Evolutionary conservation across 2,329 filamentous ascomycete species (phyloP).

Genomic region (Pseudogymnoascus sp.): DNA sequence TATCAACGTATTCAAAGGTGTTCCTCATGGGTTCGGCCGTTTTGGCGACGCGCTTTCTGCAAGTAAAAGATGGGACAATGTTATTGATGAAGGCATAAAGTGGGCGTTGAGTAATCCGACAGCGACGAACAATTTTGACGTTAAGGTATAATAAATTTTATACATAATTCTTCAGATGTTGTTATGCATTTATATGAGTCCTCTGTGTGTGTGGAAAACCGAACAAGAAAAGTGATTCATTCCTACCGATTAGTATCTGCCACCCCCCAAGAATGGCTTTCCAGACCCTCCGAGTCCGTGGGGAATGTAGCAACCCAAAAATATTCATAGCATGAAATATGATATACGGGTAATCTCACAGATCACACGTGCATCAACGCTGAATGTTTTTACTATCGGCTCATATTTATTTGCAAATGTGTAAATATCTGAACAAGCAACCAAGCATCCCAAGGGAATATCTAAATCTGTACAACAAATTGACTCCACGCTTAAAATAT

Average conservation of each 20-base stretch:
- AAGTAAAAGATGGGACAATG: slow-evolving; percentile 35
- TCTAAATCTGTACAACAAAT: slow-evolving; percentile 7
- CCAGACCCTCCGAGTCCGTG: not conserved
- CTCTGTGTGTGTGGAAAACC: not conserved
- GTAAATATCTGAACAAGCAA: not conserved
- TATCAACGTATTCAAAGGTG: slow-evolving; percentile 40
- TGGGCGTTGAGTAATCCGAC: slow-evolving; percentile 34
- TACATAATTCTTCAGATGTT: not conserved
- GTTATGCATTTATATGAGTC: not conserved
- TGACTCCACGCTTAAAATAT: slow-evolving; percentile 21
- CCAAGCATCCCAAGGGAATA: not conserved
- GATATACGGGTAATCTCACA: not conserved
- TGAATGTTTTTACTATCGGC: not conserved
- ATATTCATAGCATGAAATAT: not conserved
- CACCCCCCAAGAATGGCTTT: not conserved
- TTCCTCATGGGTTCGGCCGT: slow-evolving; percentile 43
- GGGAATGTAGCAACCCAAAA: not conserved
- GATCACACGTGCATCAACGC: not conserved
- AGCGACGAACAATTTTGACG: slow-evolving; percentile 19
- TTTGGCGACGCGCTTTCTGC: slow-evolving; percentile 35
- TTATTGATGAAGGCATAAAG: slow-evolving; percentile 35
- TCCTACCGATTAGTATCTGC: not conserved
- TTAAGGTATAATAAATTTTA: not conserved
- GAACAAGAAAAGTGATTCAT: not conserved
- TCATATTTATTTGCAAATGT: slow-evolving; percentile 11